Conservation (phyloP, 805 yeast genomes). For the Wickerhamiella alocasiicola region DNA sequence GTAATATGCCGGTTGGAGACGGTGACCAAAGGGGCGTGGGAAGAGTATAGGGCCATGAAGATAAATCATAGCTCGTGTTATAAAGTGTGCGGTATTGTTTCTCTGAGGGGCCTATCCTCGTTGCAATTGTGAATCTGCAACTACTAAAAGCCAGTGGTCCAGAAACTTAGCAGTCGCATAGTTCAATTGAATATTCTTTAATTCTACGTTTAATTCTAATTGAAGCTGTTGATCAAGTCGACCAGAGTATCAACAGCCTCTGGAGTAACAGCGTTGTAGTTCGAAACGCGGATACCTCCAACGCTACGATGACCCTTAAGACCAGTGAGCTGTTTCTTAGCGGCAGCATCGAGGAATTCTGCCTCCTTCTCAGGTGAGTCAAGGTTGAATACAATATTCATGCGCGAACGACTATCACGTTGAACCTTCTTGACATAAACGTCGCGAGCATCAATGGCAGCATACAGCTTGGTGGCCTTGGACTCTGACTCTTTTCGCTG, state of each 20-base stretch:
- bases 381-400: slow-evolving; percentile 88
- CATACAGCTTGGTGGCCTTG: slow-evolving; percentile 57
- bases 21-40: too few relatives aligned
- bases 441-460: slow-evolving; percentile 45
- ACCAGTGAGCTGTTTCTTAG: slow-evolving; percentile 49
- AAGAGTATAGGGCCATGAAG: too few relatives aligned
- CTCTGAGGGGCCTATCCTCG: too few relatives aligned
- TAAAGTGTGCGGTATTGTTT: too few relatives aligned
- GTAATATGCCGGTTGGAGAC: too few relatives aligned
- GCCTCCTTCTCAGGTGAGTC: slow-evolving; percentile 49
- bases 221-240: slow-evolving; percentile 14
- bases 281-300: slow-evolving; percentile 90
- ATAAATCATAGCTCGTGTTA: too few relatives aligned
- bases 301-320: slow-evolving; percentile 94
- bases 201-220: too few relatives aligned
- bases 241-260: slow-evolving; percentile 24
- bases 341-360: slow-evolving; percentile 59
- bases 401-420: slow-evolving; percentile 54
- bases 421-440: slow-evolving; percentile 58
- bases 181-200: too few relatives aligned
- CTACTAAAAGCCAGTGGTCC: too few relatives aligned
- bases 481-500: slow-evolving; percentile 46
- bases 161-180: too few relatives aligned
- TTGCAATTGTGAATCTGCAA: too few relatives aligned
- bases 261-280: slow-evolving; percentile 73